phyloP scores from a whole-genome alignment of 2,329 filamentous ascomycete genomes.

The Scopulariopsis brevicaulis region DNA sequence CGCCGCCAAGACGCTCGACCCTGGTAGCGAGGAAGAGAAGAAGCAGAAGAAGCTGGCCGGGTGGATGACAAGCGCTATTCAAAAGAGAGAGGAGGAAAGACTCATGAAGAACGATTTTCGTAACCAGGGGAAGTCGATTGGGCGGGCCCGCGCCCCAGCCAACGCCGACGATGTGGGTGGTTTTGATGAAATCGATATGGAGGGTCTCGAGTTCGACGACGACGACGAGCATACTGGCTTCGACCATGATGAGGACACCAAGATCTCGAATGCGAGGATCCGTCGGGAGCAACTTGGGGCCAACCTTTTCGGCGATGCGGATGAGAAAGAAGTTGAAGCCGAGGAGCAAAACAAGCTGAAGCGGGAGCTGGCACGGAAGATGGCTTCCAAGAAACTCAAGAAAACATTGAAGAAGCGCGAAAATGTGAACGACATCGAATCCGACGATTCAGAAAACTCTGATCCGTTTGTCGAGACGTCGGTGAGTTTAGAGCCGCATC shows the following conservation, averaged over 20 bases:
- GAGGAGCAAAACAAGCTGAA: constrained; percentile 60
- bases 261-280: constrained; percentile 60
- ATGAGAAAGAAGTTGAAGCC: constrained; percentile 62
- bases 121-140: not conserved
- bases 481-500: constrained; percentile 11
- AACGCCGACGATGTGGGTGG: constrained; percentile 25
- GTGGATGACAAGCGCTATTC: constrained; percentile 10
- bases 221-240: constrained; percentile 72
- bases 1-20: constrained; percentile 61
- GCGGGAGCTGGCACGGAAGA: constrained; percentile 57
- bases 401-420: constrained; percentile 79
- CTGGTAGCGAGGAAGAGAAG: constrained; percentile 60
- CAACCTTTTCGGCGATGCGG: constrained; percentile 64
- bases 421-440: constrained; percentile 77
- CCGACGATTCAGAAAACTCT: constrained; percentile 40
- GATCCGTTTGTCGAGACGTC: constrained; percentile 20
- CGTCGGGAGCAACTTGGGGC: constrained; percentile 77
- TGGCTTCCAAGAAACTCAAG: constrained; percentile 63
- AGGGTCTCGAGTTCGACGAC: constrained; percentile 68
- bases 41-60: constrained; percentile 16
- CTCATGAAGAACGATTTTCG: constrained; percentile 45
- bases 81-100: constrained; percentile 38
- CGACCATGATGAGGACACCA: constrained; percentile 68
- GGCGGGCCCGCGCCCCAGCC: constrained; percentile 4
- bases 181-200: constrained; percentile 58